These are phyloP conservation scores for Metschnikowia arizonensis DNA, from an alignment of 805 yeast genomes.

Conservation along the genomic window DNA sequence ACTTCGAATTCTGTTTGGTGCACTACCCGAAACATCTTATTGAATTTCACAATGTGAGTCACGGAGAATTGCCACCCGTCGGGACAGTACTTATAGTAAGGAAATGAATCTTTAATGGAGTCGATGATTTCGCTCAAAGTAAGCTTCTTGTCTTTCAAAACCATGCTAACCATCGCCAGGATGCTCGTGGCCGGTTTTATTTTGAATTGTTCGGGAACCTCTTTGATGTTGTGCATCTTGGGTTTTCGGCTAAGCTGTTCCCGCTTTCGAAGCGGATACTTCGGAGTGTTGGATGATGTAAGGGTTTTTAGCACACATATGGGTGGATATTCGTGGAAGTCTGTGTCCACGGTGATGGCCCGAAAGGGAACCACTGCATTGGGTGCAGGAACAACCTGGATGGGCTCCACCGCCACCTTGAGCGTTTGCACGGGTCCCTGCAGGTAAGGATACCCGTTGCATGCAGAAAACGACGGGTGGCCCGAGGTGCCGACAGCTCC, in stretches of 20 bases:
- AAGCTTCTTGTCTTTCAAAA: conserved; percentile 64
- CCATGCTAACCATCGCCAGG: conserved; percentile 75
- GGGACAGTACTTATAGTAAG: conserved; percentile 88
- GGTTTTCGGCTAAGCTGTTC: conserved; percentile 38
- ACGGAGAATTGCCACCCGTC: conserved; percentile 98
- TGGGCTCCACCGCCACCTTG: conserved; percentile 29
- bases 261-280: conserved; percentile 28
- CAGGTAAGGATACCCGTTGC: neutral
- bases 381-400: conserved; percentile 24
- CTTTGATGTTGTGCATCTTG: conserved; percentile 70
- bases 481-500: neutral
- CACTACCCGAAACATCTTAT: conserved; percentile 78
- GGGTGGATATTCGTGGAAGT: conserved; percentile 19
- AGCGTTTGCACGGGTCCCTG: conserved; percentile 35
- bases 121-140: conserved; percentile 65
- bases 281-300: conserved; percentile 29
- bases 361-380: conserved; percentile 20
- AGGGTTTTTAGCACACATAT: conserved; percentile 33
- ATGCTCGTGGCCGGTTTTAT: conserved; percentile 80
- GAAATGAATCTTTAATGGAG: conserved; percentile 81
- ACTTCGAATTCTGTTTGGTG: conserved; percentile 60
- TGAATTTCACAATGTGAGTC: conserved; percentile 81
- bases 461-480: conserved; percentile 3
- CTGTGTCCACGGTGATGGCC: conserved; percentile 27
- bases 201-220: conserved; percentile 83